Conservation (phyloP, 345 rosid genomes). For the Angophora floribunda region DNA sequence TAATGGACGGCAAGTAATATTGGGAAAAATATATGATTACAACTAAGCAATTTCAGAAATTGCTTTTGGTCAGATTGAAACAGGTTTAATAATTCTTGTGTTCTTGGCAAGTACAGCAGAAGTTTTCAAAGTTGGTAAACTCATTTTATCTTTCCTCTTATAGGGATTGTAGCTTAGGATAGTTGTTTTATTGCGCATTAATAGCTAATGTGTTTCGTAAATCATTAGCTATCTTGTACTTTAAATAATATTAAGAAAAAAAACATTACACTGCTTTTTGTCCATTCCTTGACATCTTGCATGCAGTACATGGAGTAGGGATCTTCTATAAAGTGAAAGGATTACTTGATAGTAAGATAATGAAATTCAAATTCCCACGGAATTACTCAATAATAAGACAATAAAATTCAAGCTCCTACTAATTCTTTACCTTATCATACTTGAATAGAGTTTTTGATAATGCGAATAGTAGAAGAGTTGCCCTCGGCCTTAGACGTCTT, state of each 20-base stretch:
- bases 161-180: neutral
- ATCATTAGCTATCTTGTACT: neutral
- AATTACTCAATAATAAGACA: neutral
- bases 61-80: neutral
- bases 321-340: neutral
- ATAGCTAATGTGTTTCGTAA: neutral
- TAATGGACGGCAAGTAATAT: neutral
- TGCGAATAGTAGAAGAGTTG: no score
- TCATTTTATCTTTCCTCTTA: neutral
- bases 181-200: neutral
- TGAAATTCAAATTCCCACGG: neutral
- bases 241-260: neutral
- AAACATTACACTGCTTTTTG: no score
- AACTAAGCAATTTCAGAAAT: neutral
- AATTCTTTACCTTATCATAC: neutral
- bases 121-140: neutral
- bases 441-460: neutral
- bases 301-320: neutral
- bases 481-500: neutral
- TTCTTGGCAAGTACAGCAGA: neutral
- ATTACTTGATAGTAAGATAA: neutral
- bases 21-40: neutral
- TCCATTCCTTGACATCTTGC: neutral
- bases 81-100: rapidly evolving
- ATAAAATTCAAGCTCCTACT: neutral